These are phyloP conservation scores for Nidularia pulvinata DNA, from an alignment of 768 basidiomycete species.

Conservation along the genomic window DNA sequence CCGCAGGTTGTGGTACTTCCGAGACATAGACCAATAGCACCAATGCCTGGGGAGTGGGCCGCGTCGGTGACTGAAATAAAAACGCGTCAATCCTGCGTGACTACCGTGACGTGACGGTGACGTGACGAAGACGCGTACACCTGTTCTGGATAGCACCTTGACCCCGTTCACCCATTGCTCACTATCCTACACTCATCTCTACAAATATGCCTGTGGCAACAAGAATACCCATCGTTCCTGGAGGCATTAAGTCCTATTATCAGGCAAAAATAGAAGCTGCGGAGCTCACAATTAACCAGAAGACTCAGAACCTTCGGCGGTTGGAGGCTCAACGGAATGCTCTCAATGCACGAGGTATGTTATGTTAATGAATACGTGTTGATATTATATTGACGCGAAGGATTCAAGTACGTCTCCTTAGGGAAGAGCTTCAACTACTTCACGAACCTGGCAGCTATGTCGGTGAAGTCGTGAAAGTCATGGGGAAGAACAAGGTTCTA, in stretches of 20 bases:
- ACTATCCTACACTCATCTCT: constrained; percentile 1
- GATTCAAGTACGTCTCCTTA: constrained; percentile 72
- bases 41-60: not conserved
- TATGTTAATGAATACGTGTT: not conserved
- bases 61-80: not conserved
- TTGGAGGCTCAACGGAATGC: constrained; percentile 98
- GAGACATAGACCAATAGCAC: not conserved
- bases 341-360: constrained; percentile 88
- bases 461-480: constrained; percentile 96
- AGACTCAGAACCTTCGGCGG: constrained; percentile 94
- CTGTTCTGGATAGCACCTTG: not conserved
- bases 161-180: not conserved
- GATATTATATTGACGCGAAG: too few species aligned
- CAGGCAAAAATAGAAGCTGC: constrained; percentile 95
- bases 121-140: constrained; percentile 23
- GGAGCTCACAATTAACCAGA: constrained; percentile 92
- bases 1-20: too few species aligned
- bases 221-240: constrained; percentile 42
- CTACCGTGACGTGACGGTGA: not conserved
- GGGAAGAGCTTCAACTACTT: constrained; percentile 91
- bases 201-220: constrained; percentile 32
- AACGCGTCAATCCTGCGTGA: too few species aligned
- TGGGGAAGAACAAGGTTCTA: constrained; percentile 99
- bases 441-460: constrained; percentile 98
- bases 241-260: constrained; percentile 87